Evolutionary conservation across 2,329 filamentous ascomycete genomes (phyloP).

Genomic region (Colletotrichum tofieldiae): DNA sequence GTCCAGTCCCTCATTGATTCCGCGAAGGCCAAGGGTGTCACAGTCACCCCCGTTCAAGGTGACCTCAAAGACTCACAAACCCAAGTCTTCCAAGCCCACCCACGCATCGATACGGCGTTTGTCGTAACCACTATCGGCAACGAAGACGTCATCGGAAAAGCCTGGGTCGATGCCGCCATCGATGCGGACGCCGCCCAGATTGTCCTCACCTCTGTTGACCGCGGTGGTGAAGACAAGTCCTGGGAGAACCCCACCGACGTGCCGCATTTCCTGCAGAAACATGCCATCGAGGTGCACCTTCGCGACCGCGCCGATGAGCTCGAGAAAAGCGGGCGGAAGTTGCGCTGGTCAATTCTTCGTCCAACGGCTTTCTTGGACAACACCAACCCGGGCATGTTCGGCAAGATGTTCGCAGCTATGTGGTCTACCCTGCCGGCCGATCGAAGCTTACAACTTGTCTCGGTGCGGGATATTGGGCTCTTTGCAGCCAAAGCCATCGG

Average conservation of each 20-base stretch:
- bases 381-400: slow-evolving; percentile 48
- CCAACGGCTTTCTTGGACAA: slow-evolving; percentile 51
- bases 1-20: slow-evolving; percentile 41
- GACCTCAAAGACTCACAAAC: slow-evolving; percentile 41
- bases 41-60: slow-evolving; percentile 45
- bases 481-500: slow-evolving; percentile 42
- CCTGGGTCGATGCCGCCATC: slow-evolving; percentile 47
- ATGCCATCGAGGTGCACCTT: slow-evolving; percentile 43
- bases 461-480: slow-evolving; percentile 48
- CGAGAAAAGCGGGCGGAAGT: slow-evolving; percentile 1
- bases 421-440: slow-evolving; percentile 48
- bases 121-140: slow-evolving; percentile 49
- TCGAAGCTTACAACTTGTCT: slow-evolving; percentile 47
- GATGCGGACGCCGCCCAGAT: slow-evolving; percentile 63
- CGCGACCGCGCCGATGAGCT: slow-evolving; percentile 39
- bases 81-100: slow-evolving; percentile 44
- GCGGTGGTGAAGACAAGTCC: slow-evolving; percentile 47
- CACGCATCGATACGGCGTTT: slow-evolving; percentile 46
- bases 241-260: slow-evolving; percentile 46
- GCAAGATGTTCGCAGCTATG: slow-evolving; percentile 48
- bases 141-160: slow-evolving; percentile 46
- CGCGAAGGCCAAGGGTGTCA: slow-evolving; percentile 27
- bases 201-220: slow-evolving; percentile 48
- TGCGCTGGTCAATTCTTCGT: slow-evolving; percentile 48
- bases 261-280: slow-evolving; percentile 47